Conservation (phyloP, 345 rosid species). For the Mangifera indica region DNA sequence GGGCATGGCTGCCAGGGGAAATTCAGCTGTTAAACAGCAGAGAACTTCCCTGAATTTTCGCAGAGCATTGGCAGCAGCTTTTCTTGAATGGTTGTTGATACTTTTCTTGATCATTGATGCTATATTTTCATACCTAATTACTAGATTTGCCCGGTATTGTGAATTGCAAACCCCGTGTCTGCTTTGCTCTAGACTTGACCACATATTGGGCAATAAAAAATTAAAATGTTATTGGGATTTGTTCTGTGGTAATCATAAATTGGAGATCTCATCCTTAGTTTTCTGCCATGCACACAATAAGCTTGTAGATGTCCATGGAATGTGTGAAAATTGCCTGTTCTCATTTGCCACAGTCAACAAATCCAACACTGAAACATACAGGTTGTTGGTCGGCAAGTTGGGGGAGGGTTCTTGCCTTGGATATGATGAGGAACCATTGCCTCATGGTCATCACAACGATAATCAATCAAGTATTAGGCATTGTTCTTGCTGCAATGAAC, state of each 20-base stretch:
- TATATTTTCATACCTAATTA: conserved; percentile 53
- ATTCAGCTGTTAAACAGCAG: conserved; percentile 40
- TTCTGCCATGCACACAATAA: conserved; percentile 74
- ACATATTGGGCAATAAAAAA: conserved; percentile 51
- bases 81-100: conserved; percentile 78
- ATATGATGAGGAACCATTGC: conserved; percentile 30
- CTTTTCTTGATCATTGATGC: conserved; percentile 67
- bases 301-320: conserved; percentile 74
- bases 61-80: conserved; percentile 60
- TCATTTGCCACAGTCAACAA: conserved; percentile 73
- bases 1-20: conserved; percentile 49
- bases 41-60: conserved; percentile 38
- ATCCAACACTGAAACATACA: conserved; percentile 79
- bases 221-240: conserved; percentile 59
- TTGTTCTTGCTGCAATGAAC: conserved; percentile 74
- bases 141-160: conserved; percentile 60
- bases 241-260: conserved; percentile 74
- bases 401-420: conserved; percentile 51
- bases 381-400: conserved; percentile 74
- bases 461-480: conserved; percentile 23
- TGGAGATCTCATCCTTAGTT: conserved; percentile 80
- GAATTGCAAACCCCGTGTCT: conserved; percentile 70
- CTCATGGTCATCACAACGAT: conserved; percentile 20
- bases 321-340: conserved; percentile 77
- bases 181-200: conserved; percentile 89